Percentiles rank a stretch among this genome's conserved stretches.
These are phyloP conservation scores for Diplodia scrobiculata DNA, from an alignment of 2,329 filamentous ascomycete genomes.

Conservation along the genomic window DNA sequence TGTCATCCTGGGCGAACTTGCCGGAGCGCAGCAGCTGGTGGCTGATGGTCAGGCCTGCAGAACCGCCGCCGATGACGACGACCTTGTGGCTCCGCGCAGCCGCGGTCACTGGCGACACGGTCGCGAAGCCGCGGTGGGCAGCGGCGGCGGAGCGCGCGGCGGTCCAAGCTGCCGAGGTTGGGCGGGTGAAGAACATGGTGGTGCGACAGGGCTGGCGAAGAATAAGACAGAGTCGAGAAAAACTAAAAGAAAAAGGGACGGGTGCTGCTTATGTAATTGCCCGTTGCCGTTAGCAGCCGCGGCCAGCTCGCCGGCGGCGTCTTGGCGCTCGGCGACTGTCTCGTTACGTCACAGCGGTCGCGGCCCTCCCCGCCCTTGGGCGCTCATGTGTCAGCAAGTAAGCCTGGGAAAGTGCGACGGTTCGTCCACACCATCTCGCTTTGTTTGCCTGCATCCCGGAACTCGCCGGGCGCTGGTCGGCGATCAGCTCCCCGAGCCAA, in stretches of 20 bases:
- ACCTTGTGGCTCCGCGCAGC: conserved; percentile 59
- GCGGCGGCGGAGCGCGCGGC: conserved; percentile 11
- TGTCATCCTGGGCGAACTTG: conserved; percentile 60
- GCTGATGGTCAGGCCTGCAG: conserved; percentile 65
- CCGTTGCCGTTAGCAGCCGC: not conserved
- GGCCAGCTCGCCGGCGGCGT: not conserved
- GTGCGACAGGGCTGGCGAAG: not conserved
- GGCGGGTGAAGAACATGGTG: conserved; percentile 12
- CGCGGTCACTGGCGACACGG: conserved; percentile 34
- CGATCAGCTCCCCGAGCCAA: too few species aligned
- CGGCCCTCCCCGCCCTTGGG: too few species aligned
- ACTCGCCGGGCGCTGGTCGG: too few species aligned
- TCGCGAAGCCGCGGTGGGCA: conserved; percentile 1
- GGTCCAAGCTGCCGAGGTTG: conserved; percentile 1
- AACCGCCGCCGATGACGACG: conserved; percentile 67
- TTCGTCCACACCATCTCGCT: too few species aligned
- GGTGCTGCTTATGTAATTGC: not conserved
- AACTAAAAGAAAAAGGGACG: not conserved
- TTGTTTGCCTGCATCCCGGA: too few species aligned
- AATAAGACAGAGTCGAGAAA: not conserved
- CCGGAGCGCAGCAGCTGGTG: conserved; percentile 67
- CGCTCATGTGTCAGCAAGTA: not conserved
- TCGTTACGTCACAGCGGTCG: not conserved
- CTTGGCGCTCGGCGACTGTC: not conserved
- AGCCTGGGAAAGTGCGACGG: too few species aligned